These are phyloP conservation scores for Mycena floridula DNA, from an alignment of 768 basidiomycete genomes.

Conservation along the genomic window DNA sequence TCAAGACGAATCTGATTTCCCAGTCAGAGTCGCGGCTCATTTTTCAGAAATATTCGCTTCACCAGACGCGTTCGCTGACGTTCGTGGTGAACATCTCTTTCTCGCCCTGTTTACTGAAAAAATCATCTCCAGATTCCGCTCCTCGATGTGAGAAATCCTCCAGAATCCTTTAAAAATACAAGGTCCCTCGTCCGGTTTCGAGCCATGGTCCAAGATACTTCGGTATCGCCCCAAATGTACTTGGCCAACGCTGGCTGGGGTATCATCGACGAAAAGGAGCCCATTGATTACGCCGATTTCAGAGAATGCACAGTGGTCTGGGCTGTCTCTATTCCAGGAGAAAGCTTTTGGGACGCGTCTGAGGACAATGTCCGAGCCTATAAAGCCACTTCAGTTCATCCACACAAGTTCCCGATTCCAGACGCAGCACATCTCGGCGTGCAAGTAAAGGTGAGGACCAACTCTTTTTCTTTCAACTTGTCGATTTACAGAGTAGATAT, in stretches of 20 bases:
- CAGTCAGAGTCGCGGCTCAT: constrained; percentile 35
- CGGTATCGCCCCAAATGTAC: constrained; percentile 68
- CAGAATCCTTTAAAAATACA: constrained; percentile 41
- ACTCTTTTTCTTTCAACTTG: background rate
- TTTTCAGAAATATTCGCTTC: constrained; percentile 39
- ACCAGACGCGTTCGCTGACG: constrained; percentile 34
- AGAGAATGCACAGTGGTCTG: constrained; percentile 61
- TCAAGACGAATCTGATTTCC: constrained; percentile 23
- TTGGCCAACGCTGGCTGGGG: constrained; percentile 77
- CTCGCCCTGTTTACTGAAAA: background rate
- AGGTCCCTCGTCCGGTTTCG: constrained; percentile 67
- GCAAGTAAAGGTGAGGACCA: constrained; percentile 55
- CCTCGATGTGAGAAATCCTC: constrained; percentile 42
- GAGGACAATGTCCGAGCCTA: background rate
- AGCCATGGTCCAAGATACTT: constrained; percentile 81
- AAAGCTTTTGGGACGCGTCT: constrained; percentile 44
- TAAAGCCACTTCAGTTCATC: no score
- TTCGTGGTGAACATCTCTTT: constrained; percentile 12
- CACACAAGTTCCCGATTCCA: constrained; percentile 65
- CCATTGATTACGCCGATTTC: constrained; percentile 44
- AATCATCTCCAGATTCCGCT: constrained; percentile 44
- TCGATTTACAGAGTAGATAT: constrained; percentile 46
- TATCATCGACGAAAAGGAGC: constrained; percentile 11
- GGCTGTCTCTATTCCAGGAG: constrained; percentile 71
- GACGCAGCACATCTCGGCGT: constrained; percentile 54